Base-by-base conservation (phyloP, 768 basidiomycete species). In the Russula sp. region DNA sequence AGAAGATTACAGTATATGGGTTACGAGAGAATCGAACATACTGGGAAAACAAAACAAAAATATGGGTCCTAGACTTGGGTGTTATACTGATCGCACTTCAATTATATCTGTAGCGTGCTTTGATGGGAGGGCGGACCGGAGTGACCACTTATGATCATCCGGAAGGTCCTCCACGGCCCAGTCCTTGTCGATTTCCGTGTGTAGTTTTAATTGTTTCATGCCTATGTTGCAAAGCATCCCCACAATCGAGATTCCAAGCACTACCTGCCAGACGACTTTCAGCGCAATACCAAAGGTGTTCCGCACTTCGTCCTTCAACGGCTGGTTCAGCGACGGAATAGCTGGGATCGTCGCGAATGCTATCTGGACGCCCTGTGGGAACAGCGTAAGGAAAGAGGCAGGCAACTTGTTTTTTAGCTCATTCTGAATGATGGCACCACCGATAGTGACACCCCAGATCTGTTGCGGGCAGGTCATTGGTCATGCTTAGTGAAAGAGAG, bases 251-350 rank as follows among this genome's bases (percentile, higher is more conserved):
- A 77, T 34, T 4, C 71, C 77, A 5, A 72, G 61, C 42, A 73
- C 60, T 7, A 69, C 72, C 26, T 66, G 57, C 78, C 78, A 79
- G 16, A 79, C 64, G 13, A 69, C 59, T 5, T 59, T 28, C n/a
- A 77, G 70, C 14, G 57, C 53, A 30, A 30, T 2, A 30, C 28
- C 28, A 30, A 30, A 30, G 28, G 28, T 30, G 28, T 30, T 30
- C 28, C 7, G 54, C 66, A 11, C 70, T 71, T 18, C 16, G 14
- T 20, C 16, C 20, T 42, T 42, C 49, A 78, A 77, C 0, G 79
- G 78, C 0, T 42, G 16, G 42, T 42, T 20, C 42, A 42, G 42
- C 42, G 42, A 18, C 42, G 42, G 42, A 44, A 78, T 70, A 14
- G 59, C 42, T 9, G 75, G 75, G 60, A 77, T 75, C 16, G 68